phyloP scores from a whole-genome alignment of 108 stramenopile genomes.

The Parmales sp. region DNA sequence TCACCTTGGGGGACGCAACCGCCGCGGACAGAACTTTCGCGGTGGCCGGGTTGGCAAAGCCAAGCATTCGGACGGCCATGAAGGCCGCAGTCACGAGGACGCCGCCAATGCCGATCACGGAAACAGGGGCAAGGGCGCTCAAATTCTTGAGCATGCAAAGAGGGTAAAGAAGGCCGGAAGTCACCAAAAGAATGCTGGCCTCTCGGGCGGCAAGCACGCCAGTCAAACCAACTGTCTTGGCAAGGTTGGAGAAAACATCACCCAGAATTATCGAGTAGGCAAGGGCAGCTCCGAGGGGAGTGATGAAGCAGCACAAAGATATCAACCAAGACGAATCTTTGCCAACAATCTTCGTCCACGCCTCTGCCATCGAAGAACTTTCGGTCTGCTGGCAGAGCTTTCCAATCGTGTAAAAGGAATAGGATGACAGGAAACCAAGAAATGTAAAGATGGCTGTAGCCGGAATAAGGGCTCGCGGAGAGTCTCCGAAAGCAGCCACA shows the following conservation, averaged over 20 bases:
- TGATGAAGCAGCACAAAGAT: constrained; percentile 50
- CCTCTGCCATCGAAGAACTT: constrained; percentile 48
- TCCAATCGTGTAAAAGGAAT: constrained; percentile 71
- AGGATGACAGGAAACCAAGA: constrained; percentile 67
- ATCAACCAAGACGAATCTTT: constrained; percentile 52
- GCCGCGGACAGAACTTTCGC: not conserved
- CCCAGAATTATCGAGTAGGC: constrained; percentile 75
- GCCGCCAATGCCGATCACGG: constrained; percentile 50
- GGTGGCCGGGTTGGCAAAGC: not conserved
- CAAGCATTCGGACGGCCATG: constrained; percentile 46
- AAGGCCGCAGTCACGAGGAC: constrained; percentile 53
- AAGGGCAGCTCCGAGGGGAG: constrained; percentile 62
- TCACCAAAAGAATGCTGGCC: constrained; percentile 41
- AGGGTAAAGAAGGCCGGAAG: constrained; percentile 47
- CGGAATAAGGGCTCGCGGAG: constrained; percentile 40
- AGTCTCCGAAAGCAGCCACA: constrained; percentile 53
- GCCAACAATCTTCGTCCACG: constrained; percentile 69
- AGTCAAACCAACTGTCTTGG: constrained; percentile 23
- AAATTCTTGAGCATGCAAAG: constrained; percentile 53
- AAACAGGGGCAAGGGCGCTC: constrained; percentile 53
- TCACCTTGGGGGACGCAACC: not conserved
- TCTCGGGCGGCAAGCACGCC: constrained; percentile 31
- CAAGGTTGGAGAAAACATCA: constrained; percentile 47
- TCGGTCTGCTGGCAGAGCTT: constrained; percentile 34
- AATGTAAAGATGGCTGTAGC: constrained; percentile 43